These are phyloP conservation scores for Monosporozyma siamensis DNA, from an alignment of 805 yeast species.

Conservation along the genomic window DNA sequence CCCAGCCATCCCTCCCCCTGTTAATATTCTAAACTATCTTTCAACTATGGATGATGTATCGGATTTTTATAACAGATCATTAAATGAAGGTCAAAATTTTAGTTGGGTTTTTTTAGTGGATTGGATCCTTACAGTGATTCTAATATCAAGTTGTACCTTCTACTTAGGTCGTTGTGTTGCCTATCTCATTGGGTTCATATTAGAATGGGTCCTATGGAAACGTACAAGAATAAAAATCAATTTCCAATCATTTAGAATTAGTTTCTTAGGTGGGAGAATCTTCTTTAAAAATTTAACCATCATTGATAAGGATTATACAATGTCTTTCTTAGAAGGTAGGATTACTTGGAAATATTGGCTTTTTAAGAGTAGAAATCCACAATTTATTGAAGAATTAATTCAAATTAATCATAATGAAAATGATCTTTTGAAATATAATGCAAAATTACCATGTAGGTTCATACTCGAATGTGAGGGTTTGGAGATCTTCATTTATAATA, in stretches of 20 bases:
- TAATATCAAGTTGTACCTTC: conserved; percentile 58
- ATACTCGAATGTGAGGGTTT: conserved; percentile 59
- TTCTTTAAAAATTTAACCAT: conserved; percentile 68
- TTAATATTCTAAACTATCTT: too few relatives aligned
- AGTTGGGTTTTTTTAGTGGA: conserved; percentile 76
- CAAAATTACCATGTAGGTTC: conserved; percentile 46
- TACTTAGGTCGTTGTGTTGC: conserved; percentile 71
- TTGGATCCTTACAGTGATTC: conserved; percentile 62
- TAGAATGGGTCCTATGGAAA: conserved; percentile 57
- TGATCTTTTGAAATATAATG: conserved; percentile 28
- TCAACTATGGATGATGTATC: conserved; percentile 25
- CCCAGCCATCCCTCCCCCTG: too few relatives aligned
- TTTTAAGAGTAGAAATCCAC: conserved; percentile 31
- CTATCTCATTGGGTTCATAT: conserved; percentile 39
- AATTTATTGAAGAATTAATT: conserved; percentile 9
- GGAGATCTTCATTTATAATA: conserved; percentile 76
- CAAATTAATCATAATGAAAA: conserved; percentile 11
- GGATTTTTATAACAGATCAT: conserved; percentile 27
- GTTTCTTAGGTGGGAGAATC: conserved; percentile 75
- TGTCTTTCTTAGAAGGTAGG: conserved; percentile 60
- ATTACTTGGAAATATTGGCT: conserved; percentile 93
- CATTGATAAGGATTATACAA: conserved; percentile 63
- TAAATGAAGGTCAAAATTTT: conserved; percentile 27
- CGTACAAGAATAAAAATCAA: conserved; percentile 47
- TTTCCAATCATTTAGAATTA: conserved; percentile 64